Evolutionary conservation across 2,329 filamentous ascomycete genomes (phyloP), one percentile per base, ranked within the genome.

Genomic region (Epichloe gansuensis): DNA sequence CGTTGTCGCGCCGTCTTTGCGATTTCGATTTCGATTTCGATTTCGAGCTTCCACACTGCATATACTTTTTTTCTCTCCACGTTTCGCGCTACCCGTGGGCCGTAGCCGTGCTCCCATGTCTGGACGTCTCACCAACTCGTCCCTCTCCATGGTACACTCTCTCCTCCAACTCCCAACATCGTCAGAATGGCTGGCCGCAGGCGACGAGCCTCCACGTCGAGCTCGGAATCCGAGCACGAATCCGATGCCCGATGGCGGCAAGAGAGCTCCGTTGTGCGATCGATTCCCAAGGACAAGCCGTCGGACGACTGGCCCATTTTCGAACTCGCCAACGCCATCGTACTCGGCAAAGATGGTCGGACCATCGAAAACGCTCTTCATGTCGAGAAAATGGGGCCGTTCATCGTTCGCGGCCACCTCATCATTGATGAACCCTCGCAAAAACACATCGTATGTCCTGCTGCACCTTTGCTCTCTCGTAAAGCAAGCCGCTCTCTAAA

Each of bases 231-330:
- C 1, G 59, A 71, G 52, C 68, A 75, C 54, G 61, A 71, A 31
- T 52, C 62, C 46, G 62, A 70, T 42, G 54, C 65, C 12, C 64
- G 58, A 28, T 70, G 65, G 62, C 60, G 60, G 13, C 61, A 68
- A 54, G 69, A 71, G 52, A 59, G 60, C 12, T 65, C 64, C 0
- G 63, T 71, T 38, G 55, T 72, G 17, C 63, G 61, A 44, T 60
- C 61, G 4, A 55, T 62, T 7, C 49, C 58, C 12, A 62, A 58
- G 39, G 55, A 56, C 11, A 57, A 62, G 9, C 57, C 72, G 51
- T 63, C 69, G 12, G 71, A 80, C 58, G 67, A 80, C 15, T 85
- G 80, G 74, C 79, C 82, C 3, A 75, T 75, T 48, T 86, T 85
- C 61, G 70, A 79, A 5, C 71, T 89, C 43, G 72, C 63, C 48